phyloP scores from a whole-genome alignment of 2,329 filamentous ascomycete genomes.

The Macrophomina tecta region DNA sequence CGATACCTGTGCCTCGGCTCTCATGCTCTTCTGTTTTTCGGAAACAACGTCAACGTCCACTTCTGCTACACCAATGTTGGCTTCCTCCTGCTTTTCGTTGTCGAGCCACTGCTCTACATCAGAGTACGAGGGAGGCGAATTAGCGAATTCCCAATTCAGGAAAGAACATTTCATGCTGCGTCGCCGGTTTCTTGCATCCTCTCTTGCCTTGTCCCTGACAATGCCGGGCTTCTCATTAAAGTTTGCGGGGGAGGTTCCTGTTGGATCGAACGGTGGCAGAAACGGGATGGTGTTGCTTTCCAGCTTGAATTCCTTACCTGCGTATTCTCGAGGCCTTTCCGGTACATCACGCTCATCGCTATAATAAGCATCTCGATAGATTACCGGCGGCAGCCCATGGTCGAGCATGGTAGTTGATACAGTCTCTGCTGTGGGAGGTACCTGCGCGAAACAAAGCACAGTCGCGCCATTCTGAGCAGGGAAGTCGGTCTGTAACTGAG shows the following conservation, averaged over 20 bases:
- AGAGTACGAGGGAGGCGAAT: constrained; percentile 69
- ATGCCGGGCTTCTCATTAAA: constrained; percentile 59
- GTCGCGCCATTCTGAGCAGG: constrained; percentile 28
- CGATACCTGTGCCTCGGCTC: constrained; percentile 59
- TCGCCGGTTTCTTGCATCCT: constrained; percentile 58
- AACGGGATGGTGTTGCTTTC: constrained; percentile 77
- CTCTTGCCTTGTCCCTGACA: constrained; percentile 57
- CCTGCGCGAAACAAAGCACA: constrained; percentile 43
- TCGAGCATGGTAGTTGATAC: constrained; percentile 63
- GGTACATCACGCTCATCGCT: constrained; percentile 85
- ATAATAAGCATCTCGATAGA: constrained; percentile 88
- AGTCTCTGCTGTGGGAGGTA: constrained; percentile 53
- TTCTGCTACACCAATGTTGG: constrained; percentile 27
- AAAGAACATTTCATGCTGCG: constrained; percentile 66
- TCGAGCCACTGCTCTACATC: constrained; percentile 75
- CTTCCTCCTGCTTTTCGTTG: constrained; percentile 30
- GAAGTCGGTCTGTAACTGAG: constrained; percentile 34
- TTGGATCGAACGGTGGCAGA: constrained; percentile 77
- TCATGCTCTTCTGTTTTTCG: constrained; percentile 29
- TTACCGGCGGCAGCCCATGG: constrained; percentile 67
- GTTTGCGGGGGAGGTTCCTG: constrained; percentile 61
- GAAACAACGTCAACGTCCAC: constrained; percentile 7
- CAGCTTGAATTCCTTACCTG: constrained; percentile 82
- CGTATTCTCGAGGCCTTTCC: constrained; percentile 78
- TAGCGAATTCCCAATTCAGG: constrained; percentile 77